phyloP scores from a whole-genome alignment of 176 grass and related monocot genomes.

The Aegilops bicornis region DNA sequence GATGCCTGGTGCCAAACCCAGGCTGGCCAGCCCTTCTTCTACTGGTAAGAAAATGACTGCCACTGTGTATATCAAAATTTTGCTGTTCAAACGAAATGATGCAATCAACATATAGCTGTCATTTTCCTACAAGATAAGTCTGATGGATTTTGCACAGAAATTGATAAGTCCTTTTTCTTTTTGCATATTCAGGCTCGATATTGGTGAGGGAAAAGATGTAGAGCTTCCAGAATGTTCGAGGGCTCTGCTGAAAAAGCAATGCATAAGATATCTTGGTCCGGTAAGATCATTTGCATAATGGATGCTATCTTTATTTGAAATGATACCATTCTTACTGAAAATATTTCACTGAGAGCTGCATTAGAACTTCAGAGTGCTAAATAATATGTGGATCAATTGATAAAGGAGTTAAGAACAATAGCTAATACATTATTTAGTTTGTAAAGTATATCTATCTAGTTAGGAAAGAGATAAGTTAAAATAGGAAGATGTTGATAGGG shows the following conservation, averaged over 20 bases:
- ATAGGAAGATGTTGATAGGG: background rate
- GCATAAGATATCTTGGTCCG: slow-evolving; percentile 90
- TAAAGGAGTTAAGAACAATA: background rate
- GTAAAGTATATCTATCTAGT: slow-evolving; percentile 6
- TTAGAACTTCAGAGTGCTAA: background rate
- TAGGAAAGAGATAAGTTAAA: background rate
- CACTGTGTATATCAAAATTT: background rate
- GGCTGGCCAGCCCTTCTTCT: slow-evolving; percentile 94
- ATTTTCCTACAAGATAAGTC: background rate
- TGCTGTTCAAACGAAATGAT: background rate
- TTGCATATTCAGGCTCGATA: slow-evolving; percentile 66
- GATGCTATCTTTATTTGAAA: background rate
- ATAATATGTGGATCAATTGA: background rate
- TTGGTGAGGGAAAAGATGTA: slow-evolving; percentile 79
- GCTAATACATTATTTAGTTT: background rate
- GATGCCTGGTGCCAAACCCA: slow-evolving; percentile 71
- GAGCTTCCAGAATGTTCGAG: slow-evolving; percentile 78
- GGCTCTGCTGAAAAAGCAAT: slow-evolving; percentile 61
- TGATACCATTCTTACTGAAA: background rate
- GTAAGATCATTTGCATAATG: slow-evolving; percentile 49
- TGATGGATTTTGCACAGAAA: background rate
- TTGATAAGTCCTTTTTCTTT: background rate
- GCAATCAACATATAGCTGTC: background rate
- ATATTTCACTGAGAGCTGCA: background rate
- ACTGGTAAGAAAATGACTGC: slow-evolving; percentile 58